These are phyloP conservation scores for Exophiala sp. DNA, from an alignment of 2,329 filamentous ascomycete species.

Conservation along the genomic window DNA sequence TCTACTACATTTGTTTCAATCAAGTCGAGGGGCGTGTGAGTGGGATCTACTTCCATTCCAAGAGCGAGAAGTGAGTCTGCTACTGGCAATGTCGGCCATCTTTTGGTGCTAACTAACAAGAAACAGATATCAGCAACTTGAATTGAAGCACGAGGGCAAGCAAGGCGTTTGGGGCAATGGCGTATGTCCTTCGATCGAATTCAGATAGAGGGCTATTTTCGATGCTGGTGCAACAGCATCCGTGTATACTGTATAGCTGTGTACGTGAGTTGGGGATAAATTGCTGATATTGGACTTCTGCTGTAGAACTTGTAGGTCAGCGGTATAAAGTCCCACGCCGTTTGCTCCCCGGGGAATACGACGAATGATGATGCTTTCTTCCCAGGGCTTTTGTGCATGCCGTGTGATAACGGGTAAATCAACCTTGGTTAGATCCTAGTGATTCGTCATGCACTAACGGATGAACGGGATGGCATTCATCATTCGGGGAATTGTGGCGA, in stretches of 20 bases:
- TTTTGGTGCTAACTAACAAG: slow-evolving; percentile 26
- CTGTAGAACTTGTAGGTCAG: not conserved
- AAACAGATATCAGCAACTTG: slow-evolving; percentile 81
- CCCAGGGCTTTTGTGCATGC: not conserved
- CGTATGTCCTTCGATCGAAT: slow-evolving; percentile 83
- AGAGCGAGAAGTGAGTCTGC: slow-evolving; percentile 83
- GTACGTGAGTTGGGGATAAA: not conserved
- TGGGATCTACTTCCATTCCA: slow-evolving; percentile 96
- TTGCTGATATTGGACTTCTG: not conserved
- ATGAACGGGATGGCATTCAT: not conserved
- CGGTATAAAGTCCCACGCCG: not conserved
- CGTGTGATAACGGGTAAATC: not conserved
- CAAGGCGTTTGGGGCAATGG: slow-evolving; percentile 74
- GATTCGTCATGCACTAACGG: not conserved
- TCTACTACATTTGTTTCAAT: slow-evolving; percentile 99
- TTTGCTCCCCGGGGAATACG: not conserved
- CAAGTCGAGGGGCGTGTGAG: slow-evolving; percentile 80
- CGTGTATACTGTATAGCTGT: slow-evolving; percentile 5
- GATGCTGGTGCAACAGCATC: not conserved
- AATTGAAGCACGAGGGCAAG: slow-evolving; percentile 83
- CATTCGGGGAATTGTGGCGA: not conserved
- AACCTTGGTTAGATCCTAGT: not conserved
- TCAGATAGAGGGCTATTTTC: slow-evolving; percentile 39
- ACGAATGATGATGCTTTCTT: not conserved
- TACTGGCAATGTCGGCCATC: not conserved